Base-by-base conservation (phyloP, 1,284 basidiomycete species). In the Takashimella koratensis region DNA sequence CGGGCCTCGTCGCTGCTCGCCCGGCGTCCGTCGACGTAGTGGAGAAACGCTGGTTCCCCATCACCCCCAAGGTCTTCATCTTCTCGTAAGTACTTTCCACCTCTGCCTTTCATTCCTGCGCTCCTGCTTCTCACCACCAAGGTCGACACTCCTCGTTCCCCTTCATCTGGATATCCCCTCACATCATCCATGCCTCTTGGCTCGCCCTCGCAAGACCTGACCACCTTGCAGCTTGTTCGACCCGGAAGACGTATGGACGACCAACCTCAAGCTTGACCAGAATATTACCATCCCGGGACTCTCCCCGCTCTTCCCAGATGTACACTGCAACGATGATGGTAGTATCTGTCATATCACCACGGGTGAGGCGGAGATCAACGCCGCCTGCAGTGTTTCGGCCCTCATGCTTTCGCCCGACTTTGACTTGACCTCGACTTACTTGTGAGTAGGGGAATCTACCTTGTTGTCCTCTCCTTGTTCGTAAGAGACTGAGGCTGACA, bases 361-460 rank as follows among this genome's bases (percentile, higher is more conserved):
- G 0, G 75, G 73, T 23, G 73, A 75, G 47, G 67, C 68, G 24
- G 79, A 82, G 64, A 81, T 81, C 62, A 81, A 82, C 60, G 80
- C 81, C 0, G 80, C 80, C 2, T 60, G 75, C 4, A 68, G 76
- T 0, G 69, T 78, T 40, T 65, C 73, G 30, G 21, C 45, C 3
- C 4, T 56, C 6, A 22, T 77, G 4, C 62, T 73, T 30, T 71
- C 74, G 1, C 53, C 69, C 4, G 46, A 65, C 22, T 81, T 82
- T 63, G 68, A 81, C 66, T 70, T 81, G n/a, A 73, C 62, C 1
- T 51, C 65, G 46, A 80, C 80, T 0, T 82, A 81, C 65, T 81
- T 80, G 64, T 81, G 50, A 67, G 62, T 61, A 3, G 6, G 3
- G 16, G 30, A 36, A 36, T 8, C 30, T n/a, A n/a, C n/a, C n/a